Evolutionary conservation across 257 asterid genomes (phyloP).

Genomic region (Leptodermis oblonga): DNA sequence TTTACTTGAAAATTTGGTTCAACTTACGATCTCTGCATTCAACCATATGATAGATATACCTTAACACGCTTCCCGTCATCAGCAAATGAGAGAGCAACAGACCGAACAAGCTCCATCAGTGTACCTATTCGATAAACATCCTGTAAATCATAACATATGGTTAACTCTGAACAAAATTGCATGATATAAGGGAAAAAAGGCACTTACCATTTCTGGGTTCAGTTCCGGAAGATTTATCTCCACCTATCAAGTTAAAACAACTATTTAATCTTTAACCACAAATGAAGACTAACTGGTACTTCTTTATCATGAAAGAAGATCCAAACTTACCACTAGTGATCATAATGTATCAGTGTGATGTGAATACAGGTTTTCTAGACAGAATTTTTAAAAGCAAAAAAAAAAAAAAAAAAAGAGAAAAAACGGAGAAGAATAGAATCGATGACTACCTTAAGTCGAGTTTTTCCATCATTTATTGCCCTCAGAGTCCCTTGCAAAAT

Average conservation of each 20-base stretch:
- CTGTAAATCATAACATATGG: conserved; percentile 50
- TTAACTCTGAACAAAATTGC: conserved; percentile 24
- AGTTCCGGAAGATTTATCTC: conserved; percentile 93
- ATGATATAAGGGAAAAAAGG: conserved; percentile 7
- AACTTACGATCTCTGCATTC: neutral
- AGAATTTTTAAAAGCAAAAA: neutral
- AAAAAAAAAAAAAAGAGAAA: neutral
- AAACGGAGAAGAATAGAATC: neutral
- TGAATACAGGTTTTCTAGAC: conserved; percentile 5
- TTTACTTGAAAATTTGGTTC: neutral
- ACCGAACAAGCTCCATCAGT: conserved; percentile 82
- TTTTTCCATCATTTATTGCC: conserved; percentile 79
- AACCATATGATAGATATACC: conserved; percentile 37
- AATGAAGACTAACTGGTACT: neutral
- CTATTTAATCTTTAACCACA: neutral
- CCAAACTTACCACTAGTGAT: neutral
- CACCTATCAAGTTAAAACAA: conserved; percentile 47
- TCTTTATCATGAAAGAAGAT: neutral
- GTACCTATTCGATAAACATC: conserved; percentile 99
- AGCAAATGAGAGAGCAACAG: conserved; percentile 81
- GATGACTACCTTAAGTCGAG: conserved; percentile 67
- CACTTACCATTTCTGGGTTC: conserved; percentile 89
- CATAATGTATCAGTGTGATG: neutral
- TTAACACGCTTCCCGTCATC: conserved; percentile 91
- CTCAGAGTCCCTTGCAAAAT: conserved; percentile 78